A percentile compares a stretch with the other conserved stretches of the same genome.
phyloP scores from a whole-genome alignment of 495 filamentous ascomycete species.

The Aspergillus bertholletiae region DNA sequence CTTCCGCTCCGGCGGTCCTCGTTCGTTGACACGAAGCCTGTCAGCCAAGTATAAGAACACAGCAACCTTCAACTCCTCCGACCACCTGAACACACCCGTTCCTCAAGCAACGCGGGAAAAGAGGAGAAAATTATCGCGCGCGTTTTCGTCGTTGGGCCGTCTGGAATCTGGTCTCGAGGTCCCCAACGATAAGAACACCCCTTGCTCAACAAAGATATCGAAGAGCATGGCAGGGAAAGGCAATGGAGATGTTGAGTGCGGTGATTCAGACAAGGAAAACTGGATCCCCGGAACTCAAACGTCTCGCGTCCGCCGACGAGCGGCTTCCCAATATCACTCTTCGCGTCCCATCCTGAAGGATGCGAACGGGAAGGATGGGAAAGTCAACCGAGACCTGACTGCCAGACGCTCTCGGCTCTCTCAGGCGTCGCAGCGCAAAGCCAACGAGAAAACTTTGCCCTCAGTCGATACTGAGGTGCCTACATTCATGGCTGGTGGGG shows the following conservation, averaged over 20 bases:
- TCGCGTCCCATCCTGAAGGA: slow-evolving; percentile 45
- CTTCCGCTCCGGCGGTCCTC: slow-evolving; percentile 60
- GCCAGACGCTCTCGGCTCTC: slow-evolving; percentile 36
- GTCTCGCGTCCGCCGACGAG: slow-evolving; percentile 35
- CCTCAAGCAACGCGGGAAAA: slow-evolving; percentile 52
- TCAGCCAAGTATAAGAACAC: slow-evolving; percentile 56
- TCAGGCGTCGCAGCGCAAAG: slow-evolving; percentile 18
- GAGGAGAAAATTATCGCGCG: slow-evolving; percentile 56
- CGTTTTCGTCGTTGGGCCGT: slow-evolving; percentile 63
- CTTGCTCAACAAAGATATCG: slow-evolving; percentile 18
- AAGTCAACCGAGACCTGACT: slow-evolving; percentile 16
- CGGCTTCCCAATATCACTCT: slow-evolving; percentile 27
- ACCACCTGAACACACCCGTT: slow-evolving; percentile 43
- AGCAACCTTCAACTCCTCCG: slow-evolving; percentile 34
- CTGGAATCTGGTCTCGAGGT: slow-evolving; percentile 48
- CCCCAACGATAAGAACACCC: slow-evolving; percentile 12
- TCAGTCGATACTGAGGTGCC: slow-evolving; percentile 57
- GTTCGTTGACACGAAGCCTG: slow-evolving; percentile 35
- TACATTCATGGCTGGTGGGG: slow-evolving; percentile 60
- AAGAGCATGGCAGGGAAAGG: slow-evolving; percentile 24
- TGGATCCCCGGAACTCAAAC: slow-evolving; percentile 61
- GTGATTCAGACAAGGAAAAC: slow-evolving; percentile 94
- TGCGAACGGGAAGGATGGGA: slow-evolving; percentile 32
- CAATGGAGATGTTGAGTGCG: slow-evolving; percentile 34
- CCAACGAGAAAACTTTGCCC: slow-evolving; percentile 26